phyloP scores from a whole-genome alignment of 2,329 filamentous ascomycete genomes.

The Paradendryphiella salina region DNA sequence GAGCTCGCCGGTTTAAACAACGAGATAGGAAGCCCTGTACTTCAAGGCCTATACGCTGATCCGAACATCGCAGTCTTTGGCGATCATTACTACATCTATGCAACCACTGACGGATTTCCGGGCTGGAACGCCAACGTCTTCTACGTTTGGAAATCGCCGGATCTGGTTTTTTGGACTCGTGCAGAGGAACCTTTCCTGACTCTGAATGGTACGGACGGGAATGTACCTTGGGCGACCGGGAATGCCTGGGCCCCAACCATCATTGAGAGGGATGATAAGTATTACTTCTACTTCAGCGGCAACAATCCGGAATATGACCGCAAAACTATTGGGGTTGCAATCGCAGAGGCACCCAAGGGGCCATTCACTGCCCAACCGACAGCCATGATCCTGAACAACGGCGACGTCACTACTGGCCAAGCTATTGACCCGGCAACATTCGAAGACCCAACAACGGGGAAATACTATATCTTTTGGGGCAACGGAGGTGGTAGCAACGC shows the following conservation, averaged over 20 bases:
- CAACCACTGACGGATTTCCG: constrained; percentile 33
- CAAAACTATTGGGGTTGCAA: constrained; percentile 37
- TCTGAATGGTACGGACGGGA: constrained; percentile 33
- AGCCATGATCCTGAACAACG: constrained; percentile 38
- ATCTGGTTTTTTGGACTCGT: constrained; percentile 34
- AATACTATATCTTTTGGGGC: constrained; percentile 38
- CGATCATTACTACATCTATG: constrained; percentile 33
- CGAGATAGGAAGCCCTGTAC: constrained; percentile 25
- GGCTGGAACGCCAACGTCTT: constrained; percentile 36
- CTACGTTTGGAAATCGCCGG: constrained; percentile 34
- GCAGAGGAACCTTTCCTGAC: constrained; percentile 29
- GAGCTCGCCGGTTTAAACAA: constrained; percentile 43
- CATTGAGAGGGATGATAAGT: constrained; percentile 27
- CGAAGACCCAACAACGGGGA: constrained; percentile 28
- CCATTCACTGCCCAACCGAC: constrained; percentile 31
- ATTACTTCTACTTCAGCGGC: constrained; percentile 39
- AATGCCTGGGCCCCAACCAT: constrained; percentile 38
- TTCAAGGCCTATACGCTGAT: constrained; percentile 33
- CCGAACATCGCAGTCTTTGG: constrained; percentile 36
- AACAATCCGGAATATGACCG: constrained; percentile 31
- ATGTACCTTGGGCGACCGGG: constrained; percentile 35
- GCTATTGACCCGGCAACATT: constrained; percentile 35
- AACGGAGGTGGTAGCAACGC: constrained; percentile 17
- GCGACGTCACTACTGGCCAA: constrained; percentile 26
- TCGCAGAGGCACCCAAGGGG: constrained; percentile 27